Evolutionary conservation across 164 flowering plant genomes (phyloP).

Genomic region (Magnolia kwangsiensis): DNA sequence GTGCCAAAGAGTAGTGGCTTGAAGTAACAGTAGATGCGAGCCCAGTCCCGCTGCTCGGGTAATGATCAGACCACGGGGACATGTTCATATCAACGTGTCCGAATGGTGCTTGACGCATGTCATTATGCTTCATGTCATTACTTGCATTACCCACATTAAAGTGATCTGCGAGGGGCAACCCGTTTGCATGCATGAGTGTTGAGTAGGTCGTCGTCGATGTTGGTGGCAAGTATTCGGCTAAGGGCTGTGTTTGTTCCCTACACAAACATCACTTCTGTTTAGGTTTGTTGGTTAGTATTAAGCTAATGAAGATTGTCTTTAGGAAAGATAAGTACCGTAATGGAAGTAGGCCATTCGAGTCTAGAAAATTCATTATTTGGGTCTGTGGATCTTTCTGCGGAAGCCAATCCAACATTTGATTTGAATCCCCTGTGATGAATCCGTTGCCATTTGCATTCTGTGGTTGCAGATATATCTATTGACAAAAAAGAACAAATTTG

Average conservation of each 20-base stretch:
- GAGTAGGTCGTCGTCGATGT: background rate
- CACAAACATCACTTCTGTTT: background rate
- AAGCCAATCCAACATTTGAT: constrained; percentile 28
- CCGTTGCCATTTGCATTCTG: constrained; percentile 15
- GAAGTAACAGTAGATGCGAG: constrained; percentile 3
- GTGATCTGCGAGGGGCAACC: constrained; percentile 19
- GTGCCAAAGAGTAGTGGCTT: background rate
- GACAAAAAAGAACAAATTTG: background rate
- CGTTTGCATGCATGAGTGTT: constrained; percentile 12
- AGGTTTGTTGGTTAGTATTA: background rate
- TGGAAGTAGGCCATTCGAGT: constrained; percentile 42
- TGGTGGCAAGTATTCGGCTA: constrained; percentile 5
- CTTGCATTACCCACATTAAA: constrained; percentile 8
- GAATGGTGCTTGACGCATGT: constrained; percentile 13
- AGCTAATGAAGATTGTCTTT: background rate
- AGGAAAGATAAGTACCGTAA: constrained; percentile 23
- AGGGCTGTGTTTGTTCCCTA: constrained; percentile 21
- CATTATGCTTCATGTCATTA: constrained; percentile 19
- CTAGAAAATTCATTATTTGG: constrained; percentile 32
- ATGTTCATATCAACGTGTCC: constrained; percentile 31
- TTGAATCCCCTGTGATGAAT: constrained; percentile 16
- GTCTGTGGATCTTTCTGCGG: constrained; percentile 39
- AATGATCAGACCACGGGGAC: constrained; percentile 31
- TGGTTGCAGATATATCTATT: constrained; percentile 20
- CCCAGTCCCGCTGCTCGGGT: constrained; percentile 20